Base-by-base conservation (phyloP, 805 yeast genomes). In the Candida awuae region DNA sequence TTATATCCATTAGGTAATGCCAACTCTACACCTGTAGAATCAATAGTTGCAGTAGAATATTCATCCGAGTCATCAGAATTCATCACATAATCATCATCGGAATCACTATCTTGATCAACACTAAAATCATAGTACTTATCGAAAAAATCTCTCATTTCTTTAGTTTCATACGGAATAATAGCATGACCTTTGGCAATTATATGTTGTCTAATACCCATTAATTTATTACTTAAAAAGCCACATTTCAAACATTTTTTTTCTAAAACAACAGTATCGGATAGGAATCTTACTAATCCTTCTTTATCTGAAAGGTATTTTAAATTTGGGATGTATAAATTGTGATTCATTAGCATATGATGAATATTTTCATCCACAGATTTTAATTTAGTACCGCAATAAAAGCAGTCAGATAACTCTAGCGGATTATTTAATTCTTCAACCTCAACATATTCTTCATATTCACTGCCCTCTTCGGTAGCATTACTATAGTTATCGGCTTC, bases 281-380 rank as follows among this genome's bases (percentile, higher is more conserved):
- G 61, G 53, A 80, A 82, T 4, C 63, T 59, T 14, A 92, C 57
- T 20, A 92, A 64, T 0, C 96, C 97, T 23, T 68, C 71, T 28
- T 72, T 58, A 56, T 90, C 86, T 0, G 61, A 63, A 35, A 92
- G 64, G 50, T 75, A 84, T 15, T 76, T 72, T 45, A 72, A 65
- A 54, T 92, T 95, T 1, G 98, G 98, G 7, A 92, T 71, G 46
- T 80, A 90, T 23, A 92, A 69, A 0, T 97, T 97, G 58, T 84
- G 96, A 32, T 58, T 67, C 33, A 67, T 65, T 51, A 71, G 75
- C 95, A 92, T 84, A 57, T 92, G 95, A 22, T 65, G 65, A 19
- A 84, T 53, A 45, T 66, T 67, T 12, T 59, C 65, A n/a, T 71
- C 75, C 1, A 64, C 37, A 25, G 61, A 66, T 8, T 44, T 47